Evolutionary conservation across 331 rosid species (phyloP).

Genomic region (Pyrus hybrid): DNA sequence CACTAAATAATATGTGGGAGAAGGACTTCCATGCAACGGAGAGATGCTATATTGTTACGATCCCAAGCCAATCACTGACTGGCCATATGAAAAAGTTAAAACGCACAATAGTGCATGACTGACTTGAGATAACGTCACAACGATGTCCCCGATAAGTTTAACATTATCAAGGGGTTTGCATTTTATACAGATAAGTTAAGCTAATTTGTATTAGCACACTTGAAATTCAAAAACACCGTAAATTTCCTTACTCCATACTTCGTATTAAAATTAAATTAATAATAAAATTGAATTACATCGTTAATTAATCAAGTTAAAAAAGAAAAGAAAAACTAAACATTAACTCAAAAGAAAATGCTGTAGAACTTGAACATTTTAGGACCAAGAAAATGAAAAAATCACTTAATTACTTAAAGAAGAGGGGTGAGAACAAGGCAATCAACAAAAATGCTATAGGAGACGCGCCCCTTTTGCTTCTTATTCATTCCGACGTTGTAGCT

Average conservation of each 20-base stretch:
- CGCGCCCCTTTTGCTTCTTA: neutral
- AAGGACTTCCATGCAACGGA: neutral
- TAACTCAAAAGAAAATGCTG: neutral
- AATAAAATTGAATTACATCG: neutral
- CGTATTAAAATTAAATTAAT: too few relatives aligned
- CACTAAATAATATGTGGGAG: neutral
- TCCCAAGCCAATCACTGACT: neutral
- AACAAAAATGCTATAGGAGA: neutral
- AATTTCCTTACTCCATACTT: too few relatives aligned
- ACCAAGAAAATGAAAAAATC: neutral
- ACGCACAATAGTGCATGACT: neutral
- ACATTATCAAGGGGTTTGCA: too few relatives aligned
- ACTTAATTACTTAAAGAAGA: neutral
- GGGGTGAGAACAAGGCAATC: slow-evolving; percentile 9
- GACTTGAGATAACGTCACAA: neutral
- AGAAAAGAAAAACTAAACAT: neutral
- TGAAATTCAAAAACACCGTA: too few relatives aligned
- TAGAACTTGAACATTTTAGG: neutral
- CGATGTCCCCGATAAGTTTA: too few relatives aligned
- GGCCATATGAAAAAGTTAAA: neutral
- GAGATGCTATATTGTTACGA: too few relatives aligned
- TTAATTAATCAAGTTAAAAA: too few relatives aligned
- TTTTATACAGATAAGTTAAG: too few relatives aligned
- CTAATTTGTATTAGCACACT: too few relatives aligned
- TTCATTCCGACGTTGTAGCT: slow-evolving; percentile 30